These are phyloP conservation scores for Coemansia sp. DNA, from an alignment of 192 early-diverging fungal species.

Conservation along the genomic window DNA sequence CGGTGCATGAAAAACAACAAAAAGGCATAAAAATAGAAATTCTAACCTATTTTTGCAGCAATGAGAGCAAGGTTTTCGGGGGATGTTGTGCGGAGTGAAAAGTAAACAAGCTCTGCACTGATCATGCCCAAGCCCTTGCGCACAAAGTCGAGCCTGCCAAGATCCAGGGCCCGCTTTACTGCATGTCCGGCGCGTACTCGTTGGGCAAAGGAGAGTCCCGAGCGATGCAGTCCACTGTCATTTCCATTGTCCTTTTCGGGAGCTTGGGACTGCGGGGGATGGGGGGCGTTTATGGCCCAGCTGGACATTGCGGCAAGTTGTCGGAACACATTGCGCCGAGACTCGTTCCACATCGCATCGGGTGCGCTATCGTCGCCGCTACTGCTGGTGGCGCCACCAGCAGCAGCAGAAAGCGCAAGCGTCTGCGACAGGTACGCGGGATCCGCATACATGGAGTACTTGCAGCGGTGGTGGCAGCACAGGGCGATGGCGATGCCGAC, in stretches of 20 bases:
- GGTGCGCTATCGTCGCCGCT: constrained; percentile 20
- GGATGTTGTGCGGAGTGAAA: constrained; percentile 62
- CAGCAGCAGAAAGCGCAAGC: constrained; percentile 2
- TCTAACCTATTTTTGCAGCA: constrained; percentile 35
- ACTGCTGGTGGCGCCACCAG: neutral
- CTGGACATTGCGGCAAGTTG: constrained; percentile 71
- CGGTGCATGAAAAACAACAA: neutral
- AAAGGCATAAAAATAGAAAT: constrained; percentile 14
- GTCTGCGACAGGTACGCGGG: constrained; percentile 58
- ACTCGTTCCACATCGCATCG: neutral
- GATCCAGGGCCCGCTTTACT: constrained; percentile 80
- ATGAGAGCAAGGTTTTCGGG: constrained; percentile 79
- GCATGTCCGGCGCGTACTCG: constrained; percentile 69
- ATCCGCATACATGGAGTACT: constrained; percentile 71
- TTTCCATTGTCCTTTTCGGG: neutral
- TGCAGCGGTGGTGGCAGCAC: constrained; percentile 88
- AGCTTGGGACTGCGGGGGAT: constrained; percentile 37
- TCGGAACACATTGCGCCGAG: constrained; percentile 60
- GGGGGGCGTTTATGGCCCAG: constrained; percentile 70
- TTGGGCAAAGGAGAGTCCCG: constrained; percentile 63
- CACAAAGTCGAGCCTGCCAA: constrained; percentile 66
- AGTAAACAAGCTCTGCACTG: constrained; percentile 72
- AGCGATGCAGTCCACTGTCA: constrained; percentile 60
- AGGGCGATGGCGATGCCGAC: constrained; percentile 80
- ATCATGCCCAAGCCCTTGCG: constrained; percentile 58